phyloP scores from a whole-genome alignment of 2,329 filamentous ascomycete species.

The Penicillium janthinellum region DNA sequence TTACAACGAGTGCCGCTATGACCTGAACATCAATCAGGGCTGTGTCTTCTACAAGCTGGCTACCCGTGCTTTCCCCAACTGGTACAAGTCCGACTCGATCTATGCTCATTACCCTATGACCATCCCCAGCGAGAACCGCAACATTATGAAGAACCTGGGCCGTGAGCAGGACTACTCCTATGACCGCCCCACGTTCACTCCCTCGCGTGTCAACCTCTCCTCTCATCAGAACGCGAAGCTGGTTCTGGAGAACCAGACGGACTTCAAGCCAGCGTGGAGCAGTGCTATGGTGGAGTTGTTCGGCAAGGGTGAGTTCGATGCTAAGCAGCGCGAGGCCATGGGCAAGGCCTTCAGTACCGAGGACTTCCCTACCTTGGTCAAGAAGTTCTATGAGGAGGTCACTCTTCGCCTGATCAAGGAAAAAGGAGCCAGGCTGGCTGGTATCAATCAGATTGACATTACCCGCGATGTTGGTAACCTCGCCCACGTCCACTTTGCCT shows the following conservation, averaged over 20 bases:
- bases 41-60: slow-evolving; percentile 85
- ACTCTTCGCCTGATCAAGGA: slow-evolving; percentile 63
- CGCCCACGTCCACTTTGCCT: slow-evolving; percentile 58
- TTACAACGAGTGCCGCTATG: slow-evolving; percentile 72
- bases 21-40: slow-evolving; percentile 74
- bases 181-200: slow-evolving; percentile 58
- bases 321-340: slow-evolving; percentile 56
- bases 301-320: slow-evolving; percentile 56
- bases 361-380: slow-evolving; percentile 64
- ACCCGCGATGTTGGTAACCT: slow-evolving; percentile 60
- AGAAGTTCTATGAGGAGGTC: slow-evolving; percentile 66
- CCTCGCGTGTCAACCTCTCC: slow-evolving; percentile 57
- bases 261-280: slow-evolving; percentile 68
- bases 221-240: slow-evolving; percentile 64
- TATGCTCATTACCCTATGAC: slow-evolving; percentile 78
- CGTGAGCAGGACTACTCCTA: slow-evolving; percentile 71
- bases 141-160: slow-evolving; percentile 68
- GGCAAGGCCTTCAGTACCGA: slow-evolving; percentile 62
- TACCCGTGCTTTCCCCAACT: slow-evolving; percentile 74
- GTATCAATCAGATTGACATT: slow-evolving; percentile 69
- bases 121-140: slow-evolving; percentile 70
- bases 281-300: slow-evolving; percentile 65
- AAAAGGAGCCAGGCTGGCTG: slow-evolving; percentile 66
- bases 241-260: slow-evolving; percentile 61
- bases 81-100: slow-evolving; percentile 75